A percentile compares a stretch with the other conserved stretches of the same genome.
Evolutionary conservation across 2,329 filamentous ascomycete genomes (phyloP).

Genomic region (Phialophora expanda): DNA sequence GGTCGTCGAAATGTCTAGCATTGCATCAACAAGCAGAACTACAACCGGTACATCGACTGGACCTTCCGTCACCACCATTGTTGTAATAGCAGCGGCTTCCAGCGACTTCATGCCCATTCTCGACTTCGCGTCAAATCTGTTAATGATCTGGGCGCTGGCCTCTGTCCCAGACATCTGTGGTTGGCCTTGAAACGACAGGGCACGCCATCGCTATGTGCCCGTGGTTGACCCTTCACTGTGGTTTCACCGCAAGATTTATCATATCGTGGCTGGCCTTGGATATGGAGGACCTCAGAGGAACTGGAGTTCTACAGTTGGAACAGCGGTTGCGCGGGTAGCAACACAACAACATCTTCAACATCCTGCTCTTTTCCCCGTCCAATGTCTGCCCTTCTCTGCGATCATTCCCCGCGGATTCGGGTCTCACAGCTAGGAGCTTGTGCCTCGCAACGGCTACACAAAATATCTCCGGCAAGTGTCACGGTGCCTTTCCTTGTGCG

Average conservation of each 20-base stretch:
- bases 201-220: not conserved
- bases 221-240: not conserved
- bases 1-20: conserved; percentile 8
- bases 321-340: not conserved
- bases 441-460: not conserved
- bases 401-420: not conserved
- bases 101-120: not conserved
- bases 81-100: not conserved
- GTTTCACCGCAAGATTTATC: not conserved
- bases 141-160: not conserved
- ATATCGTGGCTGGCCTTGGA: not conserved
- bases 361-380: not conserved
- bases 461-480: conserved; percentile 9
- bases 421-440: conserved; percentile 1
- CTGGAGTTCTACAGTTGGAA: not conserved
- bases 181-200: not conserved
- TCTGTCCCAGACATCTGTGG: not conserved
- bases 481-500: conserved; percentile 10
- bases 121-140: not conserved
- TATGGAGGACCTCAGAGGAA: not conserved
- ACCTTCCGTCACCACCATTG: not conserved
- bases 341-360: conserved; percentile 1
- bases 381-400: not conserved
- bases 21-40: not conserved
- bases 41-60: not conserved